Percentiles rank a stretch among this genome's conserved stretches.
Evolutionary conservation across 169 alveolate species (phyloP).

Genomic region (Eimeria acervulina): DNA sequence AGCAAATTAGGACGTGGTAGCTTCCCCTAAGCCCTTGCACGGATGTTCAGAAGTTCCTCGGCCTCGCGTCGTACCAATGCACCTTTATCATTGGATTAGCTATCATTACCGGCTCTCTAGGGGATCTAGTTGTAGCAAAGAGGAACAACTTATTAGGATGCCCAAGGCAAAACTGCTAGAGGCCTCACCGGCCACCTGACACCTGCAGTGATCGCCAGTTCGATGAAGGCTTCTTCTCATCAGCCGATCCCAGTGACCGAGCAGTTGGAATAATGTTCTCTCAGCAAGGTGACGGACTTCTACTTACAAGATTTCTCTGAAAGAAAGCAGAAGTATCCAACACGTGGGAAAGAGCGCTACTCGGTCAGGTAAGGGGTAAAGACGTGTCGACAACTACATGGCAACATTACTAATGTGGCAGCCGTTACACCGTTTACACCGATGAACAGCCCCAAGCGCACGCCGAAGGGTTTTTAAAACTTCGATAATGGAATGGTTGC

Average conservation of each 20-base stretch:
- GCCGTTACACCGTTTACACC: not conserved
- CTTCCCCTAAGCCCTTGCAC: not conserved
- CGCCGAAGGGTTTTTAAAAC: not conserved
- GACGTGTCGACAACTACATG: too few species aligned
- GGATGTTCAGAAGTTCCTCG: not conserved
- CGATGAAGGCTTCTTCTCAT: not conserved
- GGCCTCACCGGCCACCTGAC: not conserved
- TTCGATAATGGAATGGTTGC: not conserved
- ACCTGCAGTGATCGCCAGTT: not conserved
- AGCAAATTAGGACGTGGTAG: not conserved
- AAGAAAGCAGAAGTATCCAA: not conserved
- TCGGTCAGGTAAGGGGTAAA: not conserved
- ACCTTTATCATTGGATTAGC: not conserved
- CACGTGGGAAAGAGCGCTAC: not conserved
- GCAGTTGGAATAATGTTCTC: not conserved
- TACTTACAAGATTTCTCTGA: not conserved
- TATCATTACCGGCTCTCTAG: not conserved
- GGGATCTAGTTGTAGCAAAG: not conserved
- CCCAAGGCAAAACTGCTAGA: not conserved
- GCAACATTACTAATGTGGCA: not conserved
- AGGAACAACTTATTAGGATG: not conserved
- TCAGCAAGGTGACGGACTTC: not conserved
- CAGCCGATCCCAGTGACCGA: not conserved
- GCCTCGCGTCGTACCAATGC: not conserved
- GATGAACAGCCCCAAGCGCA: not conserved